These are phyloP conservation scores for Dryadomyces quercivorus DNA, from an alignment of 2,329 filamentous ascomycete species.

Conservation along the genomic window DNA sequence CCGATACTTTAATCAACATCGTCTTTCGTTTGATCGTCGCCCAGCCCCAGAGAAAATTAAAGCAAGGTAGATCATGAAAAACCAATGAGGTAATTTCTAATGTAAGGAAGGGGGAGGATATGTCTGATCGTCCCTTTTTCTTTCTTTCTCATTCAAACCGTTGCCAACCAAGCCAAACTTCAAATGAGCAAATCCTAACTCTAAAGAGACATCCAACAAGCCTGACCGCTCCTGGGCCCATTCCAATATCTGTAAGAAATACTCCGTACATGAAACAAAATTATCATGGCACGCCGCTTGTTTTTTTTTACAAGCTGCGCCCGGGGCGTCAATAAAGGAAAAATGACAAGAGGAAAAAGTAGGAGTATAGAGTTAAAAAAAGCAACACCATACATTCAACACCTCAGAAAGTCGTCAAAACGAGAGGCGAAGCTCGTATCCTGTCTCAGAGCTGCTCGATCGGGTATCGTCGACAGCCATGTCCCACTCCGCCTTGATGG, in stretches of 20 bases:
- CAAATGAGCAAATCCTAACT: not conserved
- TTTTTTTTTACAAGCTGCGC: not conserved
- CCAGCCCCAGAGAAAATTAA: not conserved
- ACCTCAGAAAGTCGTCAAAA: constrained; percentile 22
- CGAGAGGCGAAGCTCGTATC: constrained; percentile 32
- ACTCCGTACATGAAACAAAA: not conserved
- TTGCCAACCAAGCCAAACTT: not conserved
- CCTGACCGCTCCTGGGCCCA: not conserved
- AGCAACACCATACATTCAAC: not conserved
- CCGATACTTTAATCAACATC: not conserved
- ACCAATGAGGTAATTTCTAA: too few relatives aligned
- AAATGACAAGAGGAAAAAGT: not conserved
- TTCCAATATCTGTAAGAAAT: not conserved
- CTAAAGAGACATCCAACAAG: not conserved
- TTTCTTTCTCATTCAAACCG: not conserved
- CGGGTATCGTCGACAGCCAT: constrained; percentile 40
- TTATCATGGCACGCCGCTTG: not conserved
- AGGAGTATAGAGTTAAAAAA: not conserved
- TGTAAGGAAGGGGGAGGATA: too few relatives aligned
- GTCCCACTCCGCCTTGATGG: constrained; percentile 31
- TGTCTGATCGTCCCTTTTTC: not conserved
- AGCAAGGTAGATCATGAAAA: too few relatives aligned
- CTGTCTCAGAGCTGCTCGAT: constrained; percentile 19
- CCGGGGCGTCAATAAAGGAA: not conserved
- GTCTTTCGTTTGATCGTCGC: not conserved